These are phyloP conservation scores for Melampsora americana DNA, from an alignment of 1,284 basidiomycete species.

Conservation along the genomic window DNA sequence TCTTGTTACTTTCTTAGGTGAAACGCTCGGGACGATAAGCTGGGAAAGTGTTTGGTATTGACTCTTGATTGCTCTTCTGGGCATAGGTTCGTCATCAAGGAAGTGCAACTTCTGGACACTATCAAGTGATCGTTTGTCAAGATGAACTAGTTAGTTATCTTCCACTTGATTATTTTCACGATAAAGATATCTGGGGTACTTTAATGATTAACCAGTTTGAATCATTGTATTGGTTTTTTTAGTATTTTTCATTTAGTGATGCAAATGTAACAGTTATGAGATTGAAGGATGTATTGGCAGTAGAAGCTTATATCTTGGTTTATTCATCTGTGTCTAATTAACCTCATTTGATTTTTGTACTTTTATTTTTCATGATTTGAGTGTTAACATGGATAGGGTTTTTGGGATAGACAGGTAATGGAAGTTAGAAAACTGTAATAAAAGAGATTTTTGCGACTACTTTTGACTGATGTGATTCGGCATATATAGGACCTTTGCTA, in stretches of 20 bases:
- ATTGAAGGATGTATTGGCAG: constrained; percentile 14
- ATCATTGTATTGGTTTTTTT: not conserved
- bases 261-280: constrained; percentile 12
- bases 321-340: constrained; percentile 21
- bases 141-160: constrained; percentile 27
- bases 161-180: too few relatives aligned
- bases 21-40: not conserved
- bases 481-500: too few relatives aligned
- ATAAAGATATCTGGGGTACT: too few relatives aligned
- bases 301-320: constrained; percentile 39
- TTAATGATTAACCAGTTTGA: not conserved
- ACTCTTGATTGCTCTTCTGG: not conserved
- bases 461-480: too few relatives aligned
- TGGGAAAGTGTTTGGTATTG: not conserved
- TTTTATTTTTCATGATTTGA: too few relatives aligned
- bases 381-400: too few relatives aligned
- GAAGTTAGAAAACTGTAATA: too few relatives aligned
- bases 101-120: constrained; percentile 38
- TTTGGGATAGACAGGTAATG: too few relatives aligned
- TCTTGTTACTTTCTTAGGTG: not conserved
- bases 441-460: too few relatives aligned
- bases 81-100: constrained; percentile 39
- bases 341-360: too few relatives aligned
- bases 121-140: constrained; percentile 39
- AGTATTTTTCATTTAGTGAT: constrained; percentile 44